A percentile compares a stretch with the other conserved stretches of the same genome.
Conservation (phyloP, 345 rosid species). For the Lepidium sativum region DNA sequence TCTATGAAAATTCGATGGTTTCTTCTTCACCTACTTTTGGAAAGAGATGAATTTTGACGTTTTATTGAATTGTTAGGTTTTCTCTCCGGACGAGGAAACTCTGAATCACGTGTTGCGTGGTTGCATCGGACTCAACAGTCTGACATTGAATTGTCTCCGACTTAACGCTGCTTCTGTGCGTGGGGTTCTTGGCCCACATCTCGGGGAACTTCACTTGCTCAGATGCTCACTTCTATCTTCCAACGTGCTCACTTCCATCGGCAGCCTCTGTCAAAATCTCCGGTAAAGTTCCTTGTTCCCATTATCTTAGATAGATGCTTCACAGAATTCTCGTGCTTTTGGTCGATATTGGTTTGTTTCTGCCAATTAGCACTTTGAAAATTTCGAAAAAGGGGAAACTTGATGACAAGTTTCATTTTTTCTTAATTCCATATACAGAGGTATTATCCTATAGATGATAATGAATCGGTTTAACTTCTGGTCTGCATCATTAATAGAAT, state of each 20-base stretch:
- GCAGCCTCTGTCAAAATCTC: slow-evolving; percentile 39
- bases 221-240: slow-evolving; percentile 33
- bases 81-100: slow-evolving; percentile 34
- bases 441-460: neutral
- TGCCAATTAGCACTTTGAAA: neutral
- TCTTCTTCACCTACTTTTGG: neutral
- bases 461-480: neutral
- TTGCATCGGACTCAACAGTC: slow-evolving; percentile 21
- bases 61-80: slow-evolving; percentile 16
- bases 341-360: neutral
- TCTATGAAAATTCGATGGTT: neutral
- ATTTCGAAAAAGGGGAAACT: neutral
- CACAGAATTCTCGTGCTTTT: neutral
- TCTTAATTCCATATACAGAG: neutral
- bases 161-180: slow-evolving; percentile 25
- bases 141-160: slow-evolving; percentile 48
- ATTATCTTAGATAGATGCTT: neutral
- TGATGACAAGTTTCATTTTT: neutral
- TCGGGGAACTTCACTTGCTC: slow-evolving; percentile 42
- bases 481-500: neutral
- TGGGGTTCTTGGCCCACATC: slow-evolving; percentile 25
- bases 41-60: neutral
- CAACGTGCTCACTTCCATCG: slow-evolving; percentile 35
- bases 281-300: slow-evolving; percentile 28
- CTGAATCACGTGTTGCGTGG: slow-evolving; percentile 29